A percentile compares a stretch with the other conserved stretches of the same genome.
Conservation (phyloP, 129 eudicot species). For the Artemisia tridentata region DNA sequence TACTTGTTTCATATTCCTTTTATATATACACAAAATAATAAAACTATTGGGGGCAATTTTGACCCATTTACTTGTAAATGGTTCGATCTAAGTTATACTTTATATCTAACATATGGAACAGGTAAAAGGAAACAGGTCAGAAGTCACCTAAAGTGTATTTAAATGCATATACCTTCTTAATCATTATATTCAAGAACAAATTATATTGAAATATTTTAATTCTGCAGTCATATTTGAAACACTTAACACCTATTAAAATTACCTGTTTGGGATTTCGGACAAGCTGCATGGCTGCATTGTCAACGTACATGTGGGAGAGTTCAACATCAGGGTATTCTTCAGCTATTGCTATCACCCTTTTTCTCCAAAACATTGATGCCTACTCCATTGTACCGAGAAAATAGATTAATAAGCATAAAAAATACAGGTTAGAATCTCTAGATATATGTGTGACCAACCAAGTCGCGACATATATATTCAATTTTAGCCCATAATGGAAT, state of each 20-base stretch:
- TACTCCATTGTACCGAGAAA: slow-evolving; percentile 20
- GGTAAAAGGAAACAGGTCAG: too few relatives aligned
- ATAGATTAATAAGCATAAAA: not conserved
- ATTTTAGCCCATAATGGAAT: not conserved
- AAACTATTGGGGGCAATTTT: not conserved
- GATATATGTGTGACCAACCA: slow-evolving; percentile 4
- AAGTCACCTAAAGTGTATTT: not conserved
- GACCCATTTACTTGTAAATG: not conserved
- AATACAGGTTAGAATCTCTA: not conserved
- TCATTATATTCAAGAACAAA: not conserved
- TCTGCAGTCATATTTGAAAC: not conserved
- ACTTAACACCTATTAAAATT: not conserved
- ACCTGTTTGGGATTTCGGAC: slow-evolving; percentile 96
- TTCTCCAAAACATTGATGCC: slow-evolving; percentile 98
- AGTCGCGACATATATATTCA: not conserved
- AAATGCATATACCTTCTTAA: not conserved
- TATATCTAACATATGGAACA: not conserved
- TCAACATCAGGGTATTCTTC: slow-evolving; percentile 91
- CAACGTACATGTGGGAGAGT: slow-evolving; percentile 96
- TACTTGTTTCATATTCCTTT: not conserved
- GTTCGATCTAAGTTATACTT: not conserved
- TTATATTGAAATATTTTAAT: not conserved
- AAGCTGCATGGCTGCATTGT: slow-evolving; percentile 99
- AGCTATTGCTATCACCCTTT: slow-evolving; percentile 64
- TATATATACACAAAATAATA: not conserved